Base-by-base conservation (phyloP, 495 filamentous ascomycete genomes). In the Aspergillus coremiiformis region DNA sequence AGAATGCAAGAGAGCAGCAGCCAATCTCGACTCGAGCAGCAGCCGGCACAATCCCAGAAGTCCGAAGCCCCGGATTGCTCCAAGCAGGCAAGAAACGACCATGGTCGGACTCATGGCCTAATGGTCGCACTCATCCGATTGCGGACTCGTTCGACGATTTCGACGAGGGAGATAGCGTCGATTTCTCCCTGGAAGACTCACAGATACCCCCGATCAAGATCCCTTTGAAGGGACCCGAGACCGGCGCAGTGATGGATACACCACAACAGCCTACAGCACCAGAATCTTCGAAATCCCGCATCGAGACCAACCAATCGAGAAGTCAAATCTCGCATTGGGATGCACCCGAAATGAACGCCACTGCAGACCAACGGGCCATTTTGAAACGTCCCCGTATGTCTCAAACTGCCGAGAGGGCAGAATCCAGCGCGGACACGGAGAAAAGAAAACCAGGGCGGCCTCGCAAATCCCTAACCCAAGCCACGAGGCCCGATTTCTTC, bases 71-170 rank as follows among this genome's bases (percentile, higher is more conserved):
- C 1, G 71, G 66, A 41, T 54, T 73, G 15, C 57, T 74, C 1
- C 69, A 70, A 51, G 64, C 61, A 27, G 63, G 64, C 57, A 65
- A 62, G 29, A 74, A 72, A 41, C 71, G 70, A 23, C 44, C 61
- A 0, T 73, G 64, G 59, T 61, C 68, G 10, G 66, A 72, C 37
- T 61, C 64, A 4, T 67, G 64, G 39, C 47, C 61, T 0, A 58
- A 29, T 39, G 62, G 62, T n/a, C 65, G 53, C 14, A 55, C 53
- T 9, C 57, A 62, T 8, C 56, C 59, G 7, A 59, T 69, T n/a
- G 60, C 66, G 2, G 69, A 73, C 48, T 71, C 69, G 15, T 72
- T 73, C 24, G 67, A 66, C 9, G 71, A 70, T 37, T 51, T 53
- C 19, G 65, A 62, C 15, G 58, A 56, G 6, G 60, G 57, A n/a